Percentiles rank a stretch among this genome's conserved stretches.
Conservation (phyloP, 2,329 filamentous ascomycete genomes). For the Paecilomyces niveus region DNA sequence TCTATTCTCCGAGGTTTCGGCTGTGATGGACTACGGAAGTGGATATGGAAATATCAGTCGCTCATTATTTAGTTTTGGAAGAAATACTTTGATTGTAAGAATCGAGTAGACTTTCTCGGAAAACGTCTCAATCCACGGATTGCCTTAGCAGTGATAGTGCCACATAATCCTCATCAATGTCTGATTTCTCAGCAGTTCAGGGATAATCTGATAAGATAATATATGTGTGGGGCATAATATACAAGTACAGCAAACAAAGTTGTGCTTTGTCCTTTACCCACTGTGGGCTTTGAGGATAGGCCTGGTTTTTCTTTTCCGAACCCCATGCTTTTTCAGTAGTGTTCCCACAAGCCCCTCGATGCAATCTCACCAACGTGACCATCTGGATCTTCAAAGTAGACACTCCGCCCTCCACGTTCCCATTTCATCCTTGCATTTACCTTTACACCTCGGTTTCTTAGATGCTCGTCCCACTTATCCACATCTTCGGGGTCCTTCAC, state of each 20-base stretch:
- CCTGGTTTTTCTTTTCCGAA: not conserved
- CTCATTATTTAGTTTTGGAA: not conserved
- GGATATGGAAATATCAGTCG: not conserved
- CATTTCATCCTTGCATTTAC: slow-evolving; percentile 18
- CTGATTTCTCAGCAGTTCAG: too few species aligned
- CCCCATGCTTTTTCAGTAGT: slow-evolving; percentile 10
- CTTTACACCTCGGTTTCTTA: slow-evolving; percentile 15
- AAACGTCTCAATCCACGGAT: too few species aligned
- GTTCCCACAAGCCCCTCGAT: slow-evolving; percentile 21
- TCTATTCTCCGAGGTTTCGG: not conserved
- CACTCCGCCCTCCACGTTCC: slow-evolving; percentile 20
- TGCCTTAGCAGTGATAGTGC: too few species aligned
- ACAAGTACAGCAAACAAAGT: too few species aligned
- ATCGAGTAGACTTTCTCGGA: too few species aligned
- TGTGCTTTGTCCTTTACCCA: not conserved
- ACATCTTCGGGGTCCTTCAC: slow-evolving; percentile 16
- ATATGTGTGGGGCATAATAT: too few species aligned
- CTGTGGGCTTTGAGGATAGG: not conserved
- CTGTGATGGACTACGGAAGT: not conserved
- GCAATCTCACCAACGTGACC: slow-evolving; percentile 24
- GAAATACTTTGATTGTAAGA: not conserved
- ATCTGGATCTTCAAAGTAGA: slow-evolving; percentile 24
- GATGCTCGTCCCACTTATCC: slow-evolving; percentile 16
- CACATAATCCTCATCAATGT: too few species aligned
- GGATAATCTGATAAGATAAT: too few species aligned